Base-by-base conservation (phyloP, 768 basidiomycete genomes). In the Filobasidium wieringae region DNA sequence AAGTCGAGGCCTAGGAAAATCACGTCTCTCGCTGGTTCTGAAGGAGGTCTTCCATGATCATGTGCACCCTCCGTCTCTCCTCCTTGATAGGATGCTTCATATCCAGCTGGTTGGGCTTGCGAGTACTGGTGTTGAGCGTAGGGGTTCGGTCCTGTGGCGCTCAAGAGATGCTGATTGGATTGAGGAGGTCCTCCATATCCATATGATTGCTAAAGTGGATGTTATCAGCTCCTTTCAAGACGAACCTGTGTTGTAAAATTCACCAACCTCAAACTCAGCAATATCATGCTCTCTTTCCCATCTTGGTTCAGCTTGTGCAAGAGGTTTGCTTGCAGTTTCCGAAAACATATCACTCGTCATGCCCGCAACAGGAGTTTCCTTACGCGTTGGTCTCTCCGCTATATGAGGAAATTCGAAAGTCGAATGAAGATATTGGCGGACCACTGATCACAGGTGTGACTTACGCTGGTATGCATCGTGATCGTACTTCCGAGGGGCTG, bases 1-100 rank as follows among this genome's bases (percentile, higher is more conserved):
- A 84, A 83, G 74, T 95, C 91, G 58, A 96, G 75, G 56, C 91
- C 91, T 61, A 96, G 82, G 75, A 95, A 93, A 69, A 95, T 93
- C 71, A 96, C 87, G 76, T 96, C 90, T 43, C 84, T 82, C 70
- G 86, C 88, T 47, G 87, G 84, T 72, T 88, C 87, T 54, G 87
- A 90, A 30, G 87, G 85, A 45, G 12, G 8, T 29, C 19, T 37
- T 32, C 22, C 24, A 7, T 27, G 22, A 2, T 31, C 24, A 2
- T 49, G 47, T 49, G 27, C 47, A 27, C 33, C 36, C 14, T 37
- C 40, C 24, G 24, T 31, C 4, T 22, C 53, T 33, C 51, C 32
- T 29, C 51, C 31, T 22, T 33, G 4, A 11, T 33, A 14, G 31
- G 7, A 1, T 24, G 24, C n/a, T 17, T 32, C 9, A 43, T 55